Conservation (phyloP, 2,329 filamentous ascomycete genomes). For the Trichoderma pleuroti region DNA sequence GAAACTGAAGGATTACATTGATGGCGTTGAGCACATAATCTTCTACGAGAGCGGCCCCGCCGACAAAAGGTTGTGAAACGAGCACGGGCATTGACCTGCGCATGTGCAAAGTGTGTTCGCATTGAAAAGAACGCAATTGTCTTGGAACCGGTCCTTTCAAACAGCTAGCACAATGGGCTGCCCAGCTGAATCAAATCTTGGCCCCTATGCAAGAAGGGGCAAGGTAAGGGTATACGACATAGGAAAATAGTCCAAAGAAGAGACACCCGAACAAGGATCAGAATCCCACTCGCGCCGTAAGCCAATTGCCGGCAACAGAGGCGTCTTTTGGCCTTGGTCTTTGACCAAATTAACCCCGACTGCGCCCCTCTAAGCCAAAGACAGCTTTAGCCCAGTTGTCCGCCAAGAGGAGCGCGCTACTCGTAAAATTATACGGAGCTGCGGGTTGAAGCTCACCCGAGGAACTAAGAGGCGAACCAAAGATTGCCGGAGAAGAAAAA, state of each 20-base stretch:
- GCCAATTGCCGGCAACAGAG: neutral
- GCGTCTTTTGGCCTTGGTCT: neutral
- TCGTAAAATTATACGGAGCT: slow-evolving; percentile 15
- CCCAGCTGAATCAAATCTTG: neutral
- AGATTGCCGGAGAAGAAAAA: neutral
- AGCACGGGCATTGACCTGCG: neutral
- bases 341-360: neutral
- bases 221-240: neutral
- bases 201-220: neutral
- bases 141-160: neutral
- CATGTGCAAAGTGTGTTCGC: neutral
- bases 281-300: neutral
- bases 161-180: neutral
- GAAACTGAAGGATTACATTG: neutral
- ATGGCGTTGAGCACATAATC: too few relatives aligned
- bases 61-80: neutral
- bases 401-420: neutral
- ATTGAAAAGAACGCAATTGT: neutral
- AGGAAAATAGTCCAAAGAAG: neutral
- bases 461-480: neutral
- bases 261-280: neutral
- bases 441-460: neutral
- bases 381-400: neutral
- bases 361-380: neutral
- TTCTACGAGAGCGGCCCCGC: neutral